Evolutionary conservation across 1,284 basidiomycete genomes (phyloP), one percentile per base, ranked within the genome.

Genomic region (Microbotryum violaceum): DNA sequence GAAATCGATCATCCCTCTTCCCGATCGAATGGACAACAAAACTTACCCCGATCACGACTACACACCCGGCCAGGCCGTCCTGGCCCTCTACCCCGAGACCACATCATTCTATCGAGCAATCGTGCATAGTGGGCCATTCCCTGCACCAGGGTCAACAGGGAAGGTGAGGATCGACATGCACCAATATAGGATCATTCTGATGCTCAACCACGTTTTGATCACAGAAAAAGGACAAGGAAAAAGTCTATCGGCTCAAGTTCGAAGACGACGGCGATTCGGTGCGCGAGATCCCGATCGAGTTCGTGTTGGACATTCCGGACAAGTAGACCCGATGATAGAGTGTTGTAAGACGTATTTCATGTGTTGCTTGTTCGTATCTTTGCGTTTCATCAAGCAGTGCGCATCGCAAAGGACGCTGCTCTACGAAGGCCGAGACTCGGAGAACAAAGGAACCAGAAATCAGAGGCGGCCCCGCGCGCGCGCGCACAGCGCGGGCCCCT

Each of bases 21-120:
- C 79, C 0, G 77, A 79, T 57, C 71, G 74, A 4, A 68, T 75
- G 12, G 56, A 72, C n/a, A 48, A 42, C 56, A 66, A 72, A 0
- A 74, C 75, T 1, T 77, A 78, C 61, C 79, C 78, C 0, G 63
- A 67, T 48, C 73, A 75, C 33, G 74, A 75, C 49, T 77, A 73
- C 57, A 72, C 77, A 0, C 58, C 68, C 14, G 74, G 75, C 2
- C 73, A 75, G 2, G 62, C 68, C 42, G 78, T 80, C 46, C 72
- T 80, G 53, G 79, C 76, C 0, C 69, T 79, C 27, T 81, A 80
- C 58, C 79, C 79, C 8, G 79, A 79, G 47, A 81, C 79, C 9
- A 80, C 79, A 0, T 73, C 74, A 0, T 79, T 81, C 67, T 81
- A 81, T 69, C 71, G 72, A 8, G 79, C 78, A 3, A 73, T 73